Percentiles rank a stretch among this genome's conserved stretches.
phyloP scores from a whole-genome alignment of 2,329 filamentous ascomycete genomes.

The Beauveria australis region DNA sequence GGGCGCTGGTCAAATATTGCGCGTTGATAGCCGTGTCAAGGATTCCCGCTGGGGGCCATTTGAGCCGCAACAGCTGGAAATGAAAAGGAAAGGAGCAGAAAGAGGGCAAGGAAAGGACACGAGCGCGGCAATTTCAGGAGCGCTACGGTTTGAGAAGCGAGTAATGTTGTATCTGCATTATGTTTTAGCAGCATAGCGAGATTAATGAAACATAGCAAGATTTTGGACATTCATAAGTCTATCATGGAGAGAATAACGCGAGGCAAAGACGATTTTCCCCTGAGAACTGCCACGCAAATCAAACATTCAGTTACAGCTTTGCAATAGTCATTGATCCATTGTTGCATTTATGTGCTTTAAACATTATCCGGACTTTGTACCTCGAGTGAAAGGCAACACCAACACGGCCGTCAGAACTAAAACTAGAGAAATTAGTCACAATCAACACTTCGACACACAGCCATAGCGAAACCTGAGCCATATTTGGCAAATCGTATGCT shows the following conservation, averaged over 20 bases:
- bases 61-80: neutral
- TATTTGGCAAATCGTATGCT: neutral
- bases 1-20: neutral
- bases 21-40: too few relatives aligned
- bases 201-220: neutral
- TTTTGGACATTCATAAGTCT: neutral
- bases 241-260: neutral
- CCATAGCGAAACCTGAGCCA: neutral
- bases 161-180: conserved; percentile 2
- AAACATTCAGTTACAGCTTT: neutral
- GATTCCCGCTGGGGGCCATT: too few relatives aligned
- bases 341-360: neutral
- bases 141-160: conserved; percentile 5
- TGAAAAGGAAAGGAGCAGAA: neutral
- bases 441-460: neutral
- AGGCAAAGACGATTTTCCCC: neutral
- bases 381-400: neutral
- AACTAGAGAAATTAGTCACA: neutral
- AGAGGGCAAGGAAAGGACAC: neutral
- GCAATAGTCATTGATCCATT: neutral
- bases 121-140: neutral
- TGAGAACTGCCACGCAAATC: neutral
- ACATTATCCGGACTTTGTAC: neutral
- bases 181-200: conserved; percentile 9
- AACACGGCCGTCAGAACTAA: neutral